Conservation (phyloP, 108 stramenopile species). For the Pseudonitzschia multistriata region DNA sequence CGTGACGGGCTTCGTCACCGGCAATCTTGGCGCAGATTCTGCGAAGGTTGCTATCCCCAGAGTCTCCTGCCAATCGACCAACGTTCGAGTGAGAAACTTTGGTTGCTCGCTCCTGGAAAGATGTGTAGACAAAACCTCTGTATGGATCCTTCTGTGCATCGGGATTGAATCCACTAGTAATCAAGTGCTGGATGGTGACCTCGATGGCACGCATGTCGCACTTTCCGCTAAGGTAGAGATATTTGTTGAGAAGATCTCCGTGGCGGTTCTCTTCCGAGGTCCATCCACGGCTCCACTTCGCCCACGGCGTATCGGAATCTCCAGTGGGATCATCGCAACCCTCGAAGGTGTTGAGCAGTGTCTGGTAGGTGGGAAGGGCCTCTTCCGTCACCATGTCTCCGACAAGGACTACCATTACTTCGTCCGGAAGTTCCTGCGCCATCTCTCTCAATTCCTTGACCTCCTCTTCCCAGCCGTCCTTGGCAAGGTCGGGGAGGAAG, state of each 20-base stretch:
- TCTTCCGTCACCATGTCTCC: constrained; percentile 95
- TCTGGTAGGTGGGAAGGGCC: constrained; percentile 91
- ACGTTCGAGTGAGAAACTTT: constrained; percentile 88
- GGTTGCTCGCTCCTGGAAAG: constrained; percentile 92
- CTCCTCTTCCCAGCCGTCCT: constrained; percentile 67
- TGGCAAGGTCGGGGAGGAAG: constrained; percentile 82
- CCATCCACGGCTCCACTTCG: constrained; percentile 88
- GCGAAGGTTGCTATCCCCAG: constrained; percentile 69
- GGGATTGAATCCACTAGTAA: constrained; percentile 89
- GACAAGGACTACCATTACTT: constrained; percentile 82
- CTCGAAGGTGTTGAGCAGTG: constrained; percentile 91
- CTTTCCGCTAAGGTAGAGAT: constrained; percentile 80
- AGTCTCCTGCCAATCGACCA: constrained; percentile 67
- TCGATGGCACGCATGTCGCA: constrained; percentile 90
- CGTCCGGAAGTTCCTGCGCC: constrained; percentile 73
- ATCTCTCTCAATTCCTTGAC: constrained; percentile 72
- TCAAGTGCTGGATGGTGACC: constrained; percentile 91
- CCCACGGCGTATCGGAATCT: constrained; percentile 82
- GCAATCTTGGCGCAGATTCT: constrained; percentile 88
- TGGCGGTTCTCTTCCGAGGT: constrained; percentile 93
- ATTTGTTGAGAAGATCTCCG: constrained; percentile 91
- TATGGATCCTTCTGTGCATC: constrained; percentile 88
- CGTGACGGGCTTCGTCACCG: constrained; percentile 91
- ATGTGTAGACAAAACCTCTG: constrained; percentile 93
- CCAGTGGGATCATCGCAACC: constrained; percentile 92